Evolutionary conservation across 192 early-diverging fungal genomes (phyloP), one percentile per base, ranked within the genome.

Genomic region (Entrophospora sp.): DNA sequence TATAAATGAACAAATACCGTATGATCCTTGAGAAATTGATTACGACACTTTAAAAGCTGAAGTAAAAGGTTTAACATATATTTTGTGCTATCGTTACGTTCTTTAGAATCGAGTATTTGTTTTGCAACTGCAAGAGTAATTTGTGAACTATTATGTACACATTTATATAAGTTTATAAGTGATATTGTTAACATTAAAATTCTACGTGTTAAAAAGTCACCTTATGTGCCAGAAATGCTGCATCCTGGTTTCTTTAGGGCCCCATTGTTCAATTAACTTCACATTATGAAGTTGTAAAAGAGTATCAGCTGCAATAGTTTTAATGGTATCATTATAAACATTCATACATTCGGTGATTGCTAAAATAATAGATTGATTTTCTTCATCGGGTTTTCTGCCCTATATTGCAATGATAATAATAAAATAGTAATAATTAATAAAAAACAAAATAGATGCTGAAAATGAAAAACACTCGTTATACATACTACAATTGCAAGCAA

Each of bases 211-310:
- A 6, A 14, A 14, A 40, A 14, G 5, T 30, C 31, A 61, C 59
- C 79, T 86, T 28, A 90, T 76, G 8, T 81, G 87, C 93, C 93
- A 96, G 71, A 91, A 89, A 0, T 81, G 82, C 31, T 78, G 71
- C 81, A 93, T 90, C 35, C 86, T 73, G 28, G 79, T 75, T 0
- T 85, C 88, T 16, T 79, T 71, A 42, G 86, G 86, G 0, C 91
- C 90, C 95, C 95, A 97, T 59, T 86, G 77, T 32, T 79, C 72
- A 63, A 94, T 85, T 46, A 86, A 78, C 30, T 85, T 73, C 4
- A 86, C 72, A 35, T 80, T 78, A 71, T 94, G 88, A 14, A 97
- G 81, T 46, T 85, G 75, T 22, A 84, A 85, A 43, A 97, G 70
- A 12, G 85, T 81, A 52, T 87, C 75, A 1, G 85, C 89, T 0